These are phyloP conservation scores for Tricholoma sp. DNA, from an alignment of 768 basidiomycete species.

Conservation along the genomic window DNA sequence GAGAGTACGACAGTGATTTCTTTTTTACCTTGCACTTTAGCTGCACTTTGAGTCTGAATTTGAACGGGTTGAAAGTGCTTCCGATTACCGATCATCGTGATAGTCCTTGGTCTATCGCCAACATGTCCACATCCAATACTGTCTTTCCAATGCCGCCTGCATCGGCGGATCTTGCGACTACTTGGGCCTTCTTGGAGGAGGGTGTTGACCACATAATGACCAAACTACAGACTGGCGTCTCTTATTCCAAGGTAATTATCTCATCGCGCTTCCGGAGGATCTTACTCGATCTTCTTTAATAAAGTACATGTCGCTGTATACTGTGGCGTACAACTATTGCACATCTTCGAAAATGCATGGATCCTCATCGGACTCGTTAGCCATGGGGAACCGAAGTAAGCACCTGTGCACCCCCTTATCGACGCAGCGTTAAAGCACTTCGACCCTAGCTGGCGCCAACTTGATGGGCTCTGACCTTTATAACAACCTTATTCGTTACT, in stretches of 20 bases:
- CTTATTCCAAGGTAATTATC: slow-evolving; percentile 57
- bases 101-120: slow-evolving; percentile 22
- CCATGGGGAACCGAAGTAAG: slow-evolving; percentile 65
- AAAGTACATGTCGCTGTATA: slow-evolving; percentile 85
- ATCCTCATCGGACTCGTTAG: slow-evolving; percentile 36
- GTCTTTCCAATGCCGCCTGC: slow-evolving; percentile 57
- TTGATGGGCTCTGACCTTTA: slow-evolving; percentile 98
- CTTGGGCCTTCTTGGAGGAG: slow-evolving; percentile 85
- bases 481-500: slow-evolving; percentile 90
- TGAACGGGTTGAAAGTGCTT: not conserved
- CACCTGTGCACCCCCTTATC: slow-evolving; percentile 29
- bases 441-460: slow-evolving; percentile 75
- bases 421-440: slow-evolving; percentile 27
- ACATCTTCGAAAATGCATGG: slow-evolving; percentile 79
- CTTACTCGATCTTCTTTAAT: slow-evolving; percentile 8
- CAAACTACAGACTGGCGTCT: slow-evolving; percentile 82
- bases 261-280: slow-evolving; percentile 1
- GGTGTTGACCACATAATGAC: slow-evolving; percentile 92
- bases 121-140: slow-evolving; percentile 27
- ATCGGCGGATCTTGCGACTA: slow-evolving; percentile 71
- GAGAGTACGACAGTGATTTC: slow-evolving; percentile 1
- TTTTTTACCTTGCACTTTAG: not conserved
- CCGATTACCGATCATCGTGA: slow-evolving; percentile 11
- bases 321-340: slow-evolving; percentile 97
- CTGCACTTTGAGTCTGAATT: no score